These are phyloP conservation scores for Malus hybrid DNA, from an alignment of 331 rosid genomes.

Conservation along the genomic window DNA sequence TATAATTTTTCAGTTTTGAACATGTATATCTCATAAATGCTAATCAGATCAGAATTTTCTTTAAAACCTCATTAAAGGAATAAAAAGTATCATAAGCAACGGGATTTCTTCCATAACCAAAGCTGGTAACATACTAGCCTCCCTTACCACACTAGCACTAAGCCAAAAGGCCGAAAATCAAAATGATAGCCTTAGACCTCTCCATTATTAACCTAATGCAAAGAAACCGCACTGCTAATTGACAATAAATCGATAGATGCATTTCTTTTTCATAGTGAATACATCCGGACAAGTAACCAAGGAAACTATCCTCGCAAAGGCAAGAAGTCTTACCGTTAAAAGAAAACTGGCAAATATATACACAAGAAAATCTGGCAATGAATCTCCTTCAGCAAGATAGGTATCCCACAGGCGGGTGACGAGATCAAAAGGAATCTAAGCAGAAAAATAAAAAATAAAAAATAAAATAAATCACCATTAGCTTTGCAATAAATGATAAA, in stretches of 20 bases:
- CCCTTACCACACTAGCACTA: too few relatives aligned
- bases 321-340: constrained; percentile 67
- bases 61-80: not conserved
- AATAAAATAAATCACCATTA: not conserved
- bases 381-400: constrained; percentile 98
- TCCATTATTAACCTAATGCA: not conserved
- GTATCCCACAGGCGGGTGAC: constrained; percentile 98
- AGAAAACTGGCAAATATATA: constrained; percentile 97
- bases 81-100: not conserved
- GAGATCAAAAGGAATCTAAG: constrained; percentile 82
- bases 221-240: not conserved
- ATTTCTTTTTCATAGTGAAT: not conserved
- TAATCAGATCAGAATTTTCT: not conserved
- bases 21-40: not conserved
- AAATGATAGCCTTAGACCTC: not conserved
- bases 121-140: not conserved
- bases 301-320: not conserved
- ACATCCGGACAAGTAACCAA: constrained; percentile 5
- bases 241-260: not conserved
- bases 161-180: too few relatives aligned
- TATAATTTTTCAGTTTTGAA: not conserved
- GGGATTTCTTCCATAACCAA: not conserved
- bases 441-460: not conserved
- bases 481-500: constrained; percentile 9
- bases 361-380: constrained; percentile 93